Evolutionary conservation across 2,329 filamentous ascomycete genomes (phyloP).

Genomic region (Madurella fahalii): DNA sequence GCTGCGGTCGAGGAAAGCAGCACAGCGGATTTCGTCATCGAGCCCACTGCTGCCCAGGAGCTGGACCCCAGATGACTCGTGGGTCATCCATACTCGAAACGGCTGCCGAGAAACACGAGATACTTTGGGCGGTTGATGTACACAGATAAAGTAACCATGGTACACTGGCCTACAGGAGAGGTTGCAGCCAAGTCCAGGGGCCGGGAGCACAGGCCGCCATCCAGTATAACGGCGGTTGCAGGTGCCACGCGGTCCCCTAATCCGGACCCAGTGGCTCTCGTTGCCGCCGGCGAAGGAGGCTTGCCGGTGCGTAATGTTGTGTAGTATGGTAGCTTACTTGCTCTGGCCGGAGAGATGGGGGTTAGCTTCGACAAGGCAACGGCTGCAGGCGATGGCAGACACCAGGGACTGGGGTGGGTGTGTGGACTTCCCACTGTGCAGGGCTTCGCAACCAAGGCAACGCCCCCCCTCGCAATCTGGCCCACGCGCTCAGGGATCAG

Average conservation of each 20-base stretch:
- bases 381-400: too few species aligned
- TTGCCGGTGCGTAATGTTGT: too few species aligned
- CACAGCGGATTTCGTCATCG: slow-evolving; percentile 16
- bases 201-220: too few species aligned
- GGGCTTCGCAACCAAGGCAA: background rate
- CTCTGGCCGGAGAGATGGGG: too few species aligned
- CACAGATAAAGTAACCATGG: background rate
- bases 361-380: too few species aligned
- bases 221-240: too few species aligned
- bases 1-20: background rate
- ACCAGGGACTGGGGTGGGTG: background rate
- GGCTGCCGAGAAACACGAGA: background rate
- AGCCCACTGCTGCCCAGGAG: slow-evolving; percentile 1
- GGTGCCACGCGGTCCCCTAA: too few species aligned
- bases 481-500: slow-evolving; percentile 19
- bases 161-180: too few species aligned
- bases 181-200: too few species aligned
- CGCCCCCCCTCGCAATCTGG: background rate
- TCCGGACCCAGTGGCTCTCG: too few species aligned
- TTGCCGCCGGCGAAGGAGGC: too few species aligned
- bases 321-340: too few species aligned
- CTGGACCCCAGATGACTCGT: slow-evolving; percentile 6
- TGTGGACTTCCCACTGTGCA: background rate
- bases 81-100: background rate
- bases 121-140: background rate